Base-by-base conservation (phyloP, 2,329 filamentous ascomycete species). In the Plenodomus tracheiphilus region DNA sequence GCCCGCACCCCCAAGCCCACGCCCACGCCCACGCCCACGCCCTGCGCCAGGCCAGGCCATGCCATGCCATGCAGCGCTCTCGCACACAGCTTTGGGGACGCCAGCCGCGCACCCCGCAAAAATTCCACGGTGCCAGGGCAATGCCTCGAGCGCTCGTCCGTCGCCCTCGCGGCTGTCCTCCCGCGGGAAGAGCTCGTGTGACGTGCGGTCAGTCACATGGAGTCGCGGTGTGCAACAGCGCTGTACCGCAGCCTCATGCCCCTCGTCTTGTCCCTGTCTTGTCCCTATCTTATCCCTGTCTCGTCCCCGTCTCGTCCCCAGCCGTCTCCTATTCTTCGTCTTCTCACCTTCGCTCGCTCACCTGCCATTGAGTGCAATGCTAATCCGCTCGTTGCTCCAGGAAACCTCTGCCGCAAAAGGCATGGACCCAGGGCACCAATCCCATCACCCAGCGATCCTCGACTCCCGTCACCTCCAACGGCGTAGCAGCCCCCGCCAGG, bases 391-490 rank as follows among this genome's bases (percentile, higher is more conserved):
- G 34, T 48, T 38, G 39, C 35, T 22, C 43, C 51, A 77, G 80
- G 72, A 76, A 80, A 75, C 73, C 81, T 70, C 68, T 76, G 22
- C 58, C 78, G 40, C 80, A 79, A 58, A 84, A 82, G 70, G 82
- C 82, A 63, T 86, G 84, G 84, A 77, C 79, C 41, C 76, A 80
- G 63, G 81, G 81, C 61, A 78, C 79, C 45, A 86, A 86, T 66
- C 81, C 83, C 38, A 80, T 84, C 66, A 83, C 81, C 17, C 81
- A 85, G 59, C 79, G 81, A 58, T 68, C 78, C 39, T 74, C 78
- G 20, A 74, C 72, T 51, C 68, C 75, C 43, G 66, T 71, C 50
- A 75, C 78, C 50, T 75, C 79, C 55, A 86, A 86, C 74, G 83
- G 83, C 59, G 76, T 74, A 53, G 72, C 75, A 57, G 71, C 56